Evolutionary conservation across 345 rosid species (phyloP).

Genomic region (Luvunga scandens): DNA sequence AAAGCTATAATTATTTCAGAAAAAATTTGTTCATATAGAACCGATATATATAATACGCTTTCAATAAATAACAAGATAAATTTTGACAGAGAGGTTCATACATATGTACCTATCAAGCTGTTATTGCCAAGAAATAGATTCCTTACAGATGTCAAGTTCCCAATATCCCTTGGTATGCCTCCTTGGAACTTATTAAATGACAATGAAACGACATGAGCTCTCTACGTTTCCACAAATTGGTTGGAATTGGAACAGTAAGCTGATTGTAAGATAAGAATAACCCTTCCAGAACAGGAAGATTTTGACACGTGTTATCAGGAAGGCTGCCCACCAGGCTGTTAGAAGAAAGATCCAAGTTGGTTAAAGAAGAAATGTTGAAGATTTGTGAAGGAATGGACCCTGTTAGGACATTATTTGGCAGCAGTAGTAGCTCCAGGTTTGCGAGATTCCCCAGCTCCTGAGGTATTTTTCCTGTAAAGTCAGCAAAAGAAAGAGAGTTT

Average conservation of each 20-base stretch:
- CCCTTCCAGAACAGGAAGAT: neutral
- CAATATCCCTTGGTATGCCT: slow-evolving; percentile 1
- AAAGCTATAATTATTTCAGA: too few relatives aligned
- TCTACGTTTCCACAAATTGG: neutral
- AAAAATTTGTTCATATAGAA: too few relatives aligned
- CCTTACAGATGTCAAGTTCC: neutral
- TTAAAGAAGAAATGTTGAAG: neutral
- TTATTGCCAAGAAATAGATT: neutral
- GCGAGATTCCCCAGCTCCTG: neutral
- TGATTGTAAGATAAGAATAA: neutral
- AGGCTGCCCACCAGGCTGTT: neutral
- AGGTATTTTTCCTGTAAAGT: neutral
- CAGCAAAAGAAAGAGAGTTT: too few relatives aligned
- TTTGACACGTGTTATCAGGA: neutral
- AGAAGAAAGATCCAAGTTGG: neutral
- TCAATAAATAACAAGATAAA: too few relatives aligned
- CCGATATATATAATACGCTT: neutral
- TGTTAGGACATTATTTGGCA: neutral
- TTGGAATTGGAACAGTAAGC: neutral
- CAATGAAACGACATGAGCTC: neutral
- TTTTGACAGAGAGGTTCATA: neutral
- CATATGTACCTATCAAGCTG: neutral
- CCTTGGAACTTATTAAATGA: neutral
- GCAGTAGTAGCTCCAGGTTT: neutral
- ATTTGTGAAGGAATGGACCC: neutral